Percentiles rank a stretch among this genome's conserved stretches.
Evolutionary conservation across 116 monocot species (phyloP).

Genomic region (Zostera marina): DNA sequence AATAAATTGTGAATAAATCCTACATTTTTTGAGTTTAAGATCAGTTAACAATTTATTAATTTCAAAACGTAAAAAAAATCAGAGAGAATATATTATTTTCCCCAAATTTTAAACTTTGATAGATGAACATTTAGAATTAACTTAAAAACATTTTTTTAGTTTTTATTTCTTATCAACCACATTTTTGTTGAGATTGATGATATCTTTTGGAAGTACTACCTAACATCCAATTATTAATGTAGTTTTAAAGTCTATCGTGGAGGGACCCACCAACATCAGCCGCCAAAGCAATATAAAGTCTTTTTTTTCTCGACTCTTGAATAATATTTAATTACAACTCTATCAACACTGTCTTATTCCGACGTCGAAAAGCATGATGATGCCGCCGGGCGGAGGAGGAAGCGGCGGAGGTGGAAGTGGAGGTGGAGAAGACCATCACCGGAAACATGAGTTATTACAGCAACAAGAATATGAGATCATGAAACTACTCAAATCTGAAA

Average conservation of each 20-base stretch:
- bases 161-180: no score
- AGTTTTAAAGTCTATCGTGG: background rate
- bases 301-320: background rate
- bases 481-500: constrained; percentile 59
- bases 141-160: no score
- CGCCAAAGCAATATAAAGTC: background rate
- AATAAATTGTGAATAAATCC: no score
- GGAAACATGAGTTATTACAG: constrained; percentile 13
- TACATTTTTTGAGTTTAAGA: no score
- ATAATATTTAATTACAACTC: background rate
- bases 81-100: no score
- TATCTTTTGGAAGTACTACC: no score
- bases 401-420: background rate
- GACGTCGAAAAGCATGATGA: background rate
- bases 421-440: background rate
- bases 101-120: no score
- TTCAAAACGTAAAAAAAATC: no score
- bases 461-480: constrained; percentile 24
- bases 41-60: no score
- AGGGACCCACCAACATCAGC: background rate
- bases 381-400: background rate
- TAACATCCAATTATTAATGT: no score
- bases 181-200: no score
- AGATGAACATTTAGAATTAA: no score
- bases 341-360: background rate